Evolutionary conservation across 345 rosid genomes (phyloP), one percentile per base, ranked within the genome.

Genomic region (Populus deltoides): DNA sequence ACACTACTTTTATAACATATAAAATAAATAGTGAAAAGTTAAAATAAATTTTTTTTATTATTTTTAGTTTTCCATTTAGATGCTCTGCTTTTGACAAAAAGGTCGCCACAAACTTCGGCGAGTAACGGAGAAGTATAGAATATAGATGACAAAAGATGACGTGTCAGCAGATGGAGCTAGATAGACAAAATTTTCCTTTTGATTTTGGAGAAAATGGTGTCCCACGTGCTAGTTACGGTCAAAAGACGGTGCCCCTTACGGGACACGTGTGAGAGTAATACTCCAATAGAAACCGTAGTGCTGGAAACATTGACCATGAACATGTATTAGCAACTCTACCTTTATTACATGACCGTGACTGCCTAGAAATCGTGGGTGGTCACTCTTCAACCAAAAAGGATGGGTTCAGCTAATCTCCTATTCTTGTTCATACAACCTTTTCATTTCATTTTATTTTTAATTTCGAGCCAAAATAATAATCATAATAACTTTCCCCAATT

Each of bases 171-270:
- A 57, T 3, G 63, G 63, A 57, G 63, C 27, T 9, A n/a, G 65
- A 24, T 15, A 9, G 0, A 10, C 5, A 9, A 10, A 9, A 9
- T 0, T 59, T n/a, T n/a, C 9, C 24, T 10, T n/a, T 59, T 3
- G 5, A 59, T 59, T 59, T 59, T 2, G 25, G 49, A 5, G 45
- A 39, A 17, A 68, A 39, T 39, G 49, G 27, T 3, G 51, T 16
- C 57, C n/a, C 73, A 70, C 59, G 73, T 70, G 73, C 73, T 59
- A 70, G 12, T 13, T 2, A 3, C 6, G 27, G 73, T 70, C 73
- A 70, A 70, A 70, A 7, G 73, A 70, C 59, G 59, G 73, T 45
- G 55, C 35, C 49, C 73, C 24, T 45, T 25, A 1, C 59, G 4
- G 24, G 17, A 27, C 71, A 70, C 73, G 35, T 25, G 57, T 70